phyloP scores from a whole-genome alignment of 345 rosid species.

The Brassica nigra region DNA sequence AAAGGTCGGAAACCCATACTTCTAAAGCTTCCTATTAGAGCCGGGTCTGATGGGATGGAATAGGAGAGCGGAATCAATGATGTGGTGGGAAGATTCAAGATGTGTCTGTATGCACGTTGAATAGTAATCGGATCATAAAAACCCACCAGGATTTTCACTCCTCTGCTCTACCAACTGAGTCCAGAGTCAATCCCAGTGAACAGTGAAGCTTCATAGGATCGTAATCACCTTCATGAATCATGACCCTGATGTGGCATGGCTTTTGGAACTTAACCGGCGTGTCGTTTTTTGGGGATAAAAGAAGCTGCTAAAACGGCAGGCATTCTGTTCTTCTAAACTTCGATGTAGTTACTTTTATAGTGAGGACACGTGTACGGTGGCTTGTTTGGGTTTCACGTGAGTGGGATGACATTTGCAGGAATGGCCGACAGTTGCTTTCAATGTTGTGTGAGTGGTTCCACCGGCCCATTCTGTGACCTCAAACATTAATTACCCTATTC shows the following conservation, averaged over 20 bases:
- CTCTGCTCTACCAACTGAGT: too few relatives aligned
- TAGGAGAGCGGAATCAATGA: background rate
- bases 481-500: conserved; percentile 26
- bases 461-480: conserved; percentile 33
- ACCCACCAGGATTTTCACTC: too few relatives aligned
- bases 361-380: conserved; percentile 16
- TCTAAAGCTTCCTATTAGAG: too few relatives aligned
- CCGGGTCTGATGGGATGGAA: background rate
- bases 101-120: background rate
- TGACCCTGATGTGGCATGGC: background rate
- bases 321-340: background rate
- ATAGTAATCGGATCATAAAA: too few relatives aligned
- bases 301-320: background rate
- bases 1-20: too few relatives aligned
- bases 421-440: conserved; percentile 26
- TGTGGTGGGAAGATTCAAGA: background rate
- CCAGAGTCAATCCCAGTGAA: too few relatives aligned
- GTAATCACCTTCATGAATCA: too few relatives aligned
- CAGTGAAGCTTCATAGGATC: too few relatives aligned
- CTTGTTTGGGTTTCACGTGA: conserved; percentile 25
- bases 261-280: background rate
- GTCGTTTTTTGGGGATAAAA: background rate
- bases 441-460: conserved; percentile 15
- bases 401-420: conserved; percentile 19
- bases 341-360: background rate